phyloP scores from a whole-genome alignment of 2,329 filamentous ascomycete genomes.

The Fusarium sulawesiense region DNA sequence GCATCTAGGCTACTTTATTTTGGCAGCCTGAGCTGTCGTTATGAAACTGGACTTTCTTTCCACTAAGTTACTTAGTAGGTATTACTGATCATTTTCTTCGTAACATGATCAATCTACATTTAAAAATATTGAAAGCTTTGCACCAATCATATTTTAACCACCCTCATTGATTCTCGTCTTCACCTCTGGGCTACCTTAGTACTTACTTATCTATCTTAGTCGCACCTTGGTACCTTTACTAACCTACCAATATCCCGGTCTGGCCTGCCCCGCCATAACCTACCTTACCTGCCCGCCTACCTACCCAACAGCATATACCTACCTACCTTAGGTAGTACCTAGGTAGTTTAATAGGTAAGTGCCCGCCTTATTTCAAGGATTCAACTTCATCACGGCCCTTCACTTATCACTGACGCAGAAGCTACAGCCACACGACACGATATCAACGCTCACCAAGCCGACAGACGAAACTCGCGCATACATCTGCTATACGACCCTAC shows the following conservation, averaged over 20 bases:
- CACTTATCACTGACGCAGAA: constrained; percentile 12
- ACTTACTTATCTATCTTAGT: not conserved
- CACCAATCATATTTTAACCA: not conserved
- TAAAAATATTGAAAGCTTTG: not conserved
- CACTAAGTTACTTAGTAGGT: not conserved
- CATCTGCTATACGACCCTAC: not conserved
- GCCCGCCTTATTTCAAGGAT: constrained; percentile 32
- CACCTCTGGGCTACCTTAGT: constrained; percentile 8
- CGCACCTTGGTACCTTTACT: not conserved
- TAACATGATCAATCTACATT: not conserved
- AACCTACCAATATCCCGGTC: not conserved
- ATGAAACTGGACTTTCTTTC: not conserved
- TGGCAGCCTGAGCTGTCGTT: not conserved
- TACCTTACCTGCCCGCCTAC: not conserved
- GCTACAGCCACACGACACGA: not conserved
- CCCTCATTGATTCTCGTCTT: not conserved
- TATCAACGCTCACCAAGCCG: not conserved
- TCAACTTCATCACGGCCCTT: constrained; percentile 27
- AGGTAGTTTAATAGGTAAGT: constrained; percentile 8
- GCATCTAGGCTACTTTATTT: too few relatives aligned
- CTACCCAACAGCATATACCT: not conserved
- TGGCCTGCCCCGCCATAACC: constrained; percentile 26
- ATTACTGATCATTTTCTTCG: not conserved
- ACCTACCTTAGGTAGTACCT: not conserved
- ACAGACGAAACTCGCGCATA: not conserved